Conservation (phyloP, 352 stramenopile genomes). For the Phytophthora capsici region DNA sequence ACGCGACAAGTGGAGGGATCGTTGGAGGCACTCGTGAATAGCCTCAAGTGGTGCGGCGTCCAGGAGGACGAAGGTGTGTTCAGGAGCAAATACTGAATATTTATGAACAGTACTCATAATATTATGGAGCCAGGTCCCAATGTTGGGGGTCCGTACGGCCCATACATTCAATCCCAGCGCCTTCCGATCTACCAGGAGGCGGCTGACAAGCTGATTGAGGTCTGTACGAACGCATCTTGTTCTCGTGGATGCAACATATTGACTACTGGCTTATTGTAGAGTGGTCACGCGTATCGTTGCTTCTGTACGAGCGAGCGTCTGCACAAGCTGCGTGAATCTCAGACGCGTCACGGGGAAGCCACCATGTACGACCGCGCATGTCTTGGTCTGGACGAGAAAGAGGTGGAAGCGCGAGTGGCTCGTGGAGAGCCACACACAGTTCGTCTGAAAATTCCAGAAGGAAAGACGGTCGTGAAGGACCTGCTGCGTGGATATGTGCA, state of each 20-base stretch:
- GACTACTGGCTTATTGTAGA: slow-evolving; percentile 38
- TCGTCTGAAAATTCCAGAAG: slow-evolving; percentile 94
- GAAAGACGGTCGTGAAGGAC: slow-evolving; percentile 95
- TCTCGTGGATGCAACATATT: neutral
- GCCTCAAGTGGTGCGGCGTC: slow-evolving; percentile 95
- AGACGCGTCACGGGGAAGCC: slow-evolving; percentile 88
- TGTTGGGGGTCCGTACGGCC: slow-evolving; percentile 88
- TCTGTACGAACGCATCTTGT: slow-evolving; percentile 21
- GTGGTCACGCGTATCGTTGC: slow-evolving; percentile 95
- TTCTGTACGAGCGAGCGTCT: slow-evolving; percentile 97
- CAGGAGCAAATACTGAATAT: neutral
- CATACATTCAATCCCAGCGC: slow-evolving; percentile 98
- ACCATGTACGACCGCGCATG: slow-evolving; percentile 98
- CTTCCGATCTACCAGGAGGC: slow-evolving; percentile 94
- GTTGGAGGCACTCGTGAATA: slow-evolving; percentile 84
- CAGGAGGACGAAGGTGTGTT: slow-evolving; percentile 95
- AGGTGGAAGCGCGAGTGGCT: slow-evolving; percentile 90
- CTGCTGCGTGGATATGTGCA: slow-evolving; percentile 94
- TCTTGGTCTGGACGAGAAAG: slow-evolving; percentile 89
- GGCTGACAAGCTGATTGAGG: slow-evolving; percentile 88
- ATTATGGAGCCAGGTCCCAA: slow-evolving; percentile 75
- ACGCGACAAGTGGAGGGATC: slow-evolving; percentile 89
- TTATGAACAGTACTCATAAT: neutral
- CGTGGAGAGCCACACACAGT: slow-evolving; percentile 92
- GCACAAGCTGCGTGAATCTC: slow-evolving; percentile 90